Base-by-base conservation (phyloP, 2,329 filamentous ascomycete species). In the Epichloe sp. region DNA sequence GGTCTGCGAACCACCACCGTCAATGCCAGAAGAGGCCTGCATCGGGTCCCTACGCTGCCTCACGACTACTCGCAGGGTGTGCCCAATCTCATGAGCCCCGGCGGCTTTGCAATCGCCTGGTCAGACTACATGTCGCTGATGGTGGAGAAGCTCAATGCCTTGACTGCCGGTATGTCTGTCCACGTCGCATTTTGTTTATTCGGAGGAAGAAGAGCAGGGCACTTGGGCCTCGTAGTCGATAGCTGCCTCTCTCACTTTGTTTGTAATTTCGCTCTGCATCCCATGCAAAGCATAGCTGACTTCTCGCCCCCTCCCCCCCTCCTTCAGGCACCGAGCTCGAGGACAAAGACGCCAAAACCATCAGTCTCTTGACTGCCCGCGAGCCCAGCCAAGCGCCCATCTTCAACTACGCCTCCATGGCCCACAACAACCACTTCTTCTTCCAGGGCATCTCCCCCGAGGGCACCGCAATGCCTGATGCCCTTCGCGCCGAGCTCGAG, bases 321-420 rank as follows among this genome's bases (percentile, higher is more conserved):
- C 19, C 46, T 43, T 31, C 35, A 88, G 85, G 79, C 58, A 84
- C 79, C 58, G 72, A 80, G 17, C 76, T 79, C 62, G 83, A 83
- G 57, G 70, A 79, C 64, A 71, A 76, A 58, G 71, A 76, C 48
- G 68, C 80, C 54, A 82, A 86, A 68, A 73, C 81, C 45, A 82
- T 95, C 63, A 70, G 86, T 63, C 75, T 91, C 62, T 75, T 80
- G 62, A 84, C 84, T 53, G 86, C 91, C 54, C 88, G 89, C 67
- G 80, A 93, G 62, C 85, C 91, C 44, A 75, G 76, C 58, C 75
- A 79, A 56, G 93, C 93, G 42, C 76, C 83, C 59, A 74, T 85
- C 65, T 98, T 98, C 82, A 98, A 97, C 78, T 81, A 94, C 67
- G 93, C 93, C 67, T 95, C 88, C 60, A 95, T 95, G 86, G 87